Evolutionary conservation across 1,284 basidiomycete species (phyloP), one percentile per base, ranked within the genome.

Genomic region (Athelia sp.): DNA sequence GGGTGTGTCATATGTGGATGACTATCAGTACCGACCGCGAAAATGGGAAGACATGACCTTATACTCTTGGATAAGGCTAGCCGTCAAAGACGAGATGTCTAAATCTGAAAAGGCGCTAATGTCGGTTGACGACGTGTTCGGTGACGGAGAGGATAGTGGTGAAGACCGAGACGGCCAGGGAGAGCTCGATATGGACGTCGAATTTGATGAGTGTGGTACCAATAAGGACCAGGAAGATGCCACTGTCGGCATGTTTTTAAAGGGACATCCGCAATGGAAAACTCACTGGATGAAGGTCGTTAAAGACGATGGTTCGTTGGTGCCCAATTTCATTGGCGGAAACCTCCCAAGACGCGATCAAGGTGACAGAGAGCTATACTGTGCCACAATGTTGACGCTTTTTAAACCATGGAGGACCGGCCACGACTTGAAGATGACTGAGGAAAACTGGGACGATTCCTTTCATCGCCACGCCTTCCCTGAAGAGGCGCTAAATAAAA

Each of bases 331-430:
- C 54, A 24, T 65, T 8, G 66, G 66, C 8, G 55, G 48, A 1
- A 48, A 45, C 3, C 43, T 68, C 13, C 69, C 68, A 11, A 32
- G 67, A 9, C 22, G 43, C 11, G 66, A 69, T 55, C 26, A 49
- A 45, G 66, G 64, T 11, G 60, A 68, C 46, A 34, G 56, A 15
- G 62, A 69, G 40, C 58, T 58, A 26, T 70, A 68, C 38, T 66
- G 62, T 52, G 19, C 35, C 2, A 58, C 59, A 4, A 68, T 68
- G 65, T 42, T 68, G 0, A 60, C 59, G 2, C 48, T 69, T 1
- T 68, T 67, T 34, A 57, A 54, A 34, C 63, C 62, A 4, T 70
- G 66, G 66, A 35, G 61, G 14, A 53, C 47, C 13, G 64, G 65
- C 0, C 8, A 23, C 2, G 62, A 68, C 19, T 43, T 69, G 3